Conservation (phyloP, 2,329 filamentous ascomycete species). For the Cercospora zeina region DNA sequence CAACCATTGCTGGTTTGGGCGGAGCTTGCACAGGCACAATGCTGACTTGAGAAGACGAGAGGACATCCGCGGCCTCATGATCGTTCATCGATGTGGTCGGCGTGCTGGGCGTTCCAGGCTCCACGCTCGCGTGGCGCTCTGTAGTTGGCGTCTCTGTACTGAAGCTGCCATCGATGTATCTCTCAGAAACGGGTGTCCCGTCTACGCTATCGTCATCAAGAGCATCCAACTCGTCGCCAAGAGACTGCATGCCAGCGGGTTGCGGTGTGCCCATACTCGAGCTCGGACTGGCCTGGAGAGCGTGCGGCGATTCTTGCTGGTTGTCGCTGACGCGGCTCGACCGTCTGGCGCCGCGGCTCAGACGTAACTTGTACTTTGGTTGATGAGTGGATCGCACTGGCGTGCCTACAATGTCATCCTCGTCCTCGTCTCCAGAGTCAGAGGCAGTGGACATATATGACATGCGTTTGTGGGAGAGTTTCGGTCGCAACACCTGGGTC, state of each 20-base stretch:
- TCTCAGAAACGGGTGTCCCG: constrained; percentile 38
- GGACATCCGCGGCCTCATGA: constrained; percentile 18
- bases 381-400: constrained; percentile 64
- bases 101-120: constrained; percentile 28
- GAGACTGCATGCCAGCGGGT: constrained; percentile 64
- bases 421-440: constrained; percentile 74
- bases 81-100: constrained; percentile 21
- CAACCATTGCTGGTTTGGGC: constrained; percentile 53
- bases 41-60: neutral
- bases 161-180: constrained; percentile 21
- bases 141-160: constrained; percentile 29
- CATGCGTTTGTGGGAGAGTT: constrained; percentile 53
- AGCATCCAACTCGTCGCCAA: constrained; percentile 88
- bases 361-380: constrained; percentile 69
- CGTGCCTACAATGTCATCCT: constrained; percentile 58
- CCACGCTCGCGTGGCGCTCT: constrained; percentile 44
- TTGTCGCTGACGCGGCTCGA: constrained; percentile 54
- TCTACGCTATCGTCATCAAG: constrained; percentile 63
- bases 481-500: constrained; percentile 23
- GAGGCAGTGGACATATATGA: constrained; percentile 88
- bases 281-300: constrained; percentile 31
- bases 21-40: neutral
- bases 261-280: constrained; percentile 46
- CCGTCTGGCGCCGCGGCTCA: constrained; percentile 58
- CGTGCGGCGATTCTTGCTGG: constrained; percentile 28